Percentiles rank a stretch among this genome's conserved stretches.
phyloP scores from a whole-genome alignment of 2,329 filamentous ascomycete species.

The Venturia aucupariae region DNA sequence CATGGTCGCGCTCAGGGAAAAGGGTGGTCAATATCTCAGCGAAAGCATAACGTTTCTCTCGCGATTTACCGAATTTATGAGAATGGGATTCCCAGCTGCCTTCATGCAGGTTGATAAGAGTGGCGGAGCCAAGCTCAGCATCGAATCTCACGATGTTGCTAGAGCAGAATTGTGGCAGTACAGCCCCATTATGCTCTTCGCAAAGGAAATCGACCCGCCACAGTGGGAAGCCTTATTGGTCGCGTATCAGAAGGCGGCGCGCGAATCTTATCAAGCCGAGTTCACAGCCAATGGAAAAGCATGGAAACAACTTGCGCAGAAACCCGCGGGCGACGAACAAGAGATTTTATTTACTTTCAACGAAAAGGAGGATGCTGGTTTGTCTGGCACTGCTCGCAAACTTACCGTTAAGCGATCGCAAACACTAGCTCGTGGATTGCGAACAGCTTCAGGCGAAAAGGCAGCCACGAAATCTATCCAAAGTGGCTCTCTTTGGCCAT shows the following conservation, averaged over 20 bases:
- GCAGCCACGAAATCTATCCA: slow-evolving; percentile 48
- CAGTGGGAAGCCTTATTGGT: slow-evolving; percentile 76
- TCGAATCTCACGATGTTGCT: slow-evolving; percentile 58
- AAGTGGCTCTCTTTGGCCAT: slow-evolving; percentile 61
- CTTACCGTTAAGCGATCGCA: slow-evolving; percentile 91
- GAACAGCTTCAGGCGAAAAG: slow-evolving; percentile 55
- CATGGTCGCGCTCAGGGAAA: slow-evolving; percentile 91
- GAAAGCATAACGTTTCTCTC: slow-evolving; percentile 70
- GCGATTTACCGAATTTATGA: slow-evolving; percentile 73
- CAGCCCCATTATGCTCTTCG: slow-evolving; percentile 77
- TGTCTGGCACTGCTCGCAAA: slow-evolving; percentile 62
- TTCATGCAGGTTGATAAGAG: slow-evolving; percentile 58
- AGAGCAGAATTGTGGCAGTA: slow-evolving; percentile 77
- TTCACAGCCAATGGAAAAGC: slow-evolving; percentile 67
- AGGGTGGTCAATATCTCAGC: slow-evolving; percentile 77
- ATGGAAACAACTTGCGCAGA: slow-evolving; percentile 73
- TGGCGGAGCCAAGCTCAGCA: slow-evolving; percentile 53
- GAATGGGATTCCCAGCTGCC: slow-evolving; percentile 67
- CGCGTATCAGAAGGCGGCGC: slow-evolving; percentile 69
- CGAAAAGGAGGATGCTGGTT: slow-evolving; percentile 59
- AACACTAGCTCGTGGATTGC: slow-evolving; percentile 66
- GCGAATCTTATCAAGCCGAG: slow-evolving; percentile 69
- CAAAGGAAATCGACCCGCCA: slow-evolving; percentile 69
- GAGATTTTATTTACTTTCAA: slow-evolving; percentile 84
- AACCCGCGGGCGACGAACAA: slow-evolving; percentile 64